Evolutionary conservation across 179 eudicot species (phyloP).

Genomic region (Vitellaria paradoxa): DNA sequence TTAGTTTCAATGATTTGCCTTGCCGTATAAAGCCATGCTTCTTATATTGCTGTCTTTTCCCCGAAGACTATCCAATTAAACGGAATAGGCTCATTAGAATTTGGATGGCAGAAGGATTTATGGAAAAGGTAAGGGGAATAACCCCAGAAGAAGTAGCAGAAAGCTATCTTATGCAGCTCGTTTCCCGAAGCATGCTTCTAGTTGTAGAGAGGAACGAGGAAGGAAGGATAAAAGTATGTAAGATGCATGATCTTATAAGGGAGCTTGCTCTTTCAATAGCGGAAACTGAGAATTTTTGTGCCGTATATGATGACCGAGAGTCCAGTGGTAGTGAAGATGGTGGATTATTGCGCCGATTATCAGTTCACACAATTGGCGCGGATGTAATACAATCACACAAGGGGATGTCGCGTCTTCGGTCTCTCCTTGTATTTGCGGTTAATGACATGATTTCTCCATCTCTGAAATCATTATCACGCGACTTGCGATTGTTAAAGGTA

Average conservation of each 20-base stretch:
- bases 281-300: conserved; percentile 17
- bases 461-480: not conserved
- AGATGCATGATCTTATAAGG: conserved; percentile 29
- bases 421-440: conserved; percentile 1
- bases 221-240: conserved; percentile 18
- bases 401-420: conserved; percentile 8
- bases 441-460: not conserved
- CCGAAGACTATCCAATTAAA: conserved; percentile 22
- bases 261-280: conserved; percentile 15
- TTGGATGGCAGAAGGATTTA: conserved; percentile 45
- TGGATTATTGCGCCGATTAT: conserved; percentile 7
- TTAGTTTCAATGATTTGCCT: conserved; percentile 28
- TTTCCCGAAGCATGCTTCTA: no score
- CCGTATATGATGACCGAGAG: not conserved
- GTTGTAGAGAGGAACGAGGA: conserved; percentile 9
- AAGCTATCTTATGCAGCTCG: conserved; percentile 15
- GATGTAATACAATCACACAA: not conserved
- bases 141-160: conserved; percentile 24
- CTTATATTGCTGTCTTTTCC: conserved; percentile 32
- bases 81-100: conserved; percentile 26
- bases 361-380: conserved; percentile 8
- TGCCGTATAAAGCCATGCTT: not conserved
- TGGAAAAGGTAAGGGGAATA: not conserved
- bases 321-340: not conserved
- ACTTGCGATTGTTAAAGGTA: conserved; percentile 23